phyloP scores from a whole-genome alignment of 2,329 filamentous ascomycete species.

The Cadophora gregata region DNA sequence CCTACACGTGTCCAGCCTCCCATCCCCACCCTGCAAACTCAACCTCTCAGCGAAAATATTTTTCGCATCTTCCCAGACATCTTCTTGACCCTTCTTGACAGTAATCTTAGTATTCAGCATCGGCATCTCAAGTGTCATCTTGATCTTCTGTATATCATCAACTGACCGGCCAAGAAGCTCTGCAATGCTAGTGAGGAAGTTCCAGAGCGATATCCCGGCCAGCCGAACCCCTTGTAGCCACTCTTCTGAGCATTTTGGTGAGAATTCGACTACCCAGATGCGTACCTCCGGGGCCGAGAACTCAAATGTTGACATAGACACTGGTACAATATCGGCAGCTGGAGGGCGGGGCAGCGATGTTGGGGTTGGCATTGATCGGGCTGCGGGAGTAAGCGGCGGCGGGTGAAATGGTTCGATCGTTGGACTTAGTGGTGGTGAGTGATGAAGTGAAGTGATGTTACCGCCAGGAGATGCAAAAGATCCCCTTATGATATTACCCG shows the following conservation, averaged over 20 bases:
- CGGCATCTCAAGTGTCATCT: conserved; percentile 28
- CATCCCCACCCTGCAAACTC: conserved; percentile 15
- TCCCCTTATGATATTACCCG: too few species aligned
- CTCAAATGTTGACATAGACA: not conserved
- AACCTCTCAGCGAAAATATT: conserved; percentile 27
- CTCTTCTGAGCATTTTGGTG: not conserved
- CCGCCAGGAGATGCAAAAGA: not conserved
- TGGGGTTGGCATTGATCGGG: not conserved
- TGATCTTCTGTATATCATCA: conserved; percentile 28
- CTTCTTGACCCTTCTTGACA: conserved; percentile 25
- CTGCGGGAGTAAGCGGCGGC: not conserved
- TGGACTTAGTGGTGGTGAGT: not conserved
- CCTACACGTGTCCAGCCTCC: conserved; percentile 19
- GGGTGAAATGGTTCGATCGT: not conserved
- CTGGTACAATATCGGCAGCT: not conserved
- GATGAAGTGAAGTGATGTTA: not conserved
- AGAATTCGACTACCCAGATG: not conserved
- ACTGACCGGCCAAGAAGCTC: not conserved
- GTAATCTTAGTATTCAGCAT: conserved; percentile 23
- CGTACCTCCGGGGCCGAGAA: not conserved
- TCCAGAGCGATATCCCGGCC: conserved; percentile 15
- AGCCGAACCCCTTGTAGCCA: not conserved
- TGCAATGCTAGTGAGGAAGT: conserved; percentile 25
- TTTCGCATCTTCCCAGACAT: conserved; percentile 24
- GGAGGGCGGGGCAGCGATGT: not conserved